Percentiles rank a stretch among this genome's conserved stretches.
These are phyloP conservation scores for Rhodotorula diobovata DNA, from an alignment of 768 basidiomycete species.

Conservation along the genomic window DNA sequence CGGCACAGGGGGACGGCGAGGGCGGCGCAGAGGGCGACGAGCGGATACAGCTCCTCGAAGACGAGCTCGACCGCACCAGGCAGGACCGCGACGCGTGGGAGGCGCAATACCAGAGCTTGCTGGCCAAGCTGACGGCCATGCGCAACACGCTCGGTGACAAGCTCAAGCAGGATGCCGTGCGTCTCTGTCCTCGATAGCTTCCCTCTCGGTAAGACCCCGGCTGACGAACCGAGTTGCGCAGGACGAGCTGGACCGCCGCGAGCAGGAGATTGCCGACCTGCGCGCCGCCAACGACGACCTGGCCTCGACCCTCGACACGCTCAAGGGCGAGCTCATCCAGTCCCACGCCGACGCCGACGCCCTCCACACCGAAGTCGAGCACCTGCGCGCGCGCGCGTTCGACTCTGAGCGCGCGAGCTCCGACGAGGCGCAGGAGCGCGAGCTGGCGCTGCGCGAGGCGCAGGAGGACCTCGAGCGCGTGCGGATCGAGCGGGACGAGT, in stretches of 20 bases:
- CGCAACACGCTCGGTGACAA: constrained; percentile 88
- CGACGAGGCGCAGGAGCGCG: constrained; percentile 66
- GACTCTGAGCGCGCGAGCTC: constrained; percentile 49
- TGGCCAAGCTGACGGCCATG: constrained; percentile 88
- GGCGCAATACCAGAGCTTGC: constrained; percentile 74
- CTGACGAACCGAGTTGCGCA: constrained; percentile 69
- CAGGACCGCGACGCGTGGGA: constrained; percentile 86
- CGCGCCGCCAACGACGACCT: constrained; percentile 74
- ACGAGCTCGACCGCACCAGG: constrained; percentile 66
- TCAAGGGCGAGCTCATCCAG: constrained; percentile 71
- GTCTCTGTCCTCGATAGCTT: constrained; percentile 9
- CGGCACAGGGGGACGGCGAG: background rate
- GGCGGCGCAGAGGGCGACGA: constrained; percentile 22
- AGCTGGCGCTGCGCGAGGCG: constrained; percentile 72
- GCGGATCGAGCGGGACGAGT: constrained; percentile 73
- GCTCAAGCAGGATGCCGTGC: constrained; percentile 88
- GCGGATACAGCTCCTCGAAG: constrained; percentile 25
- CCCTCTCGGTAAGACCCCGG: constrained; percentile 16
- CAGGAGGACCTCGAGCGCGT: constrained; percentile 82
- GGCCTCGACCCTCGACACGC: constrained; percentile 63
- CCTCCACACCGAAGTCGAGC: constrained; percentile 60
- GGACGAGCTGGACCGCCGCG: constrained; percentile 97
- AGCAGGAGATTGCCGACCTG: constrained; percentile 73
- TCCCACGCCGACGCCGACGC: constrained; percentile 72
- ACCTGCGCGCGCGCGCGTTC: constrained; percentile 47